Base-by-base conservation (phyloP, 2,329 filamentous ascomycete species). In the Cryphonectria parasitica region DNA sequence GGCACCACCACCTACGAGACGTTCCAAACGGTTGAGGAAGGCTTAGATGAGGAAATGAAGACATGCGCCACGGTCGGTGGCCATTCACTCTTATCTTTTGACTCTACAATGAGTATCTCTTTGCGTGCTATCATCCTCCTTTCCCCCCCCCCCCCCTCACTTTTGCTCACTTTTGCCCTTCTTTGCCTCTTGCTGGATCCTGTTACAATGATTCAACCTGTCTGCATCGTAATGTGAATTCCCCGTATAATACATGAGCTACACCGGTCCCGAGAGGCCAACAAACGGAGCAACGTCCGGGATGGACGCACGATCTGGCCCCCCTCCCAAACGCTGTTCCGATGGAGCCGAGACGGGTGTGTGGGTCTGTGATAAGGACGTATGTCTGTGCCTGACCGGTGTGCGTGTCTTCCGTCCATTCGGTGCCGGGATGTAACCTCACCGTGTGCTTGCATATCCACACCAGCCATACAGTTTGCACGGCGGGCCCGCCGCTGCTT, bases 21-120 rank as follows among this genome's bases (percentile, higher is more conserved):
- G 66, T 15, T 68, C 66, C 25, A 68, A 62, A 31, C 66, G 66
- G 7, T 31, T 68, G 15, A 63, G 39, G 43, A 64, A 52, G 28
- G 60, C 58, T 7, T 68, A 64, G 60, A 63, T 64, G 45, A 52
- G 28, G 34, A 36, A 64, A 64, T 56, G 31, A 58, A 43, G 4
- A 43, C 64, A 13, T 28, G 39, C 49, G 58, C 56, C 31, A 45
- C n/a, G 61, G 56, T 41, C 31, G 39, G 56, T 45, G 56, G 19
- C 39, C 39, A 8, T 13, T 52, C 8, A 25, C n/a, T 25, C 8
- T 17, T 31, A 39, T n/a, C 22, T 58, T 1, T 8, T 13, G 25
- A 28, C n/a, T 25, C 6, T 8, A 49, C 43, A 28, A 1, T 4
- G 3, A 15, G 49, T 28, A 11, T 54, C 5, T 56, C 8, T 10